phyloP scores from a whole-genome alignment of 2,329 filamentous ascomycete genomes.

The Phialocephala subalpina region DNA sequence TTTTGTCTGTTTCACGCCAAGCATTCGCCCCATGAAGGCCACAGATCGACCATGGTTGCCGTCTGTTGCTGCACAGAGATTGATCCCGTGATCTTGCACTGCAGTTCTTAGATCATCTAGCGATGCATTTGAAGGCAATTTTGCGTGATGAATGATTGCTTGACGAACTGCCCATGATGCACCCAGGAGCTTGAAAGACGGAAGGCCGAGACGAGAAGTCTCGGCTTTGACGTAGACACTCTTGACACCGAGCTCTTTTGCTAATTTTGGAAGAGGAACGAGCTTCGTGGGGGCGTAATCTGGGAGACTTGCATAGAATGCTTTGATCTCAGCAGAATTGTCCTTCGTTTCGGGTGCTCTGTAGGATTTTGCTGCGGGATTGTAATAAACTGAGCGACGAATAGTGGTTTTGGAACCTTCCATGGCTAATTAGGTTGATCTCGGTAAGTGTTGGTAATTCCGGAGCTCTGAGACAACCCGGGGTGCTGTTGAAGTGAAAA shows the following conservation, averaged over 20 bases:
- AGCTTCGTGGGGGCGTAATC: conserved; percentile 28
- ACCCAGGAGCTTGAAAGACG: conserved; percentile 82
- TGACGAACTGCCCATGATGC: conserved; percentile 77
- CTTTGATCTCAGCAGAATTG: conserved; percentile 11
- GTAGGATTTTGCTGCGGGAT: conserved; percentile 17
- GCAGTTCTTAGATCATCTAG: conserved; percentile 35
- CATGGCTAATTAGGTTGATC: not conserved
- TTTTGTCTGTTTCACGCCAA: conserved; percentile 57
- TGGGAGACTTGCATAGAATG: conserved; percentile 59
- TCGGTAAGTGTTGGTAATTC: not conserved
- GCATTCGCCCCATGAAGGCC: conserved; percentile 68
- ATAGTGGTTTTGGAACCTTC: not conserved
- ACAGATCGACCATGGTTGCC: conserved; percentile 82
- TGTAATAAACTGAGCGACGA: conserved; percentile 22
- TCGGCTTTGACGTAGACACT: conserved; percentile 76
- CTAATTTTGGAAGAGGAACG: conserved; percentile 59
- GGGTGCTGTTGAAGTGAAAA: not conserved
- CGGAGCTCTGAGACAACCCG: not conserved
- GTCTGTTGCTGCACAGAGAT: conserved; percentile 66
- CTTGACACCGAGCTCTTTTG: conserved; percentile 62
- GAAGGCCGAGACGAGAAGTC: conserved; percentile 70
- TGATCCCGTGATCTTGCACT: conserved; percentile 54
- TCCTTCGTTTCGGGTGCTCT: not conserved
- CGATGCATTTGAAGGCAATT: conserved; percentile 44
- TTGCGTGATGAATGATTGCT: conserved; percentile 57